phyloP scores from a whole-genome alignment of 495 filamentous ascomycete species.

The Aspergillus mulundensis region DNA sequence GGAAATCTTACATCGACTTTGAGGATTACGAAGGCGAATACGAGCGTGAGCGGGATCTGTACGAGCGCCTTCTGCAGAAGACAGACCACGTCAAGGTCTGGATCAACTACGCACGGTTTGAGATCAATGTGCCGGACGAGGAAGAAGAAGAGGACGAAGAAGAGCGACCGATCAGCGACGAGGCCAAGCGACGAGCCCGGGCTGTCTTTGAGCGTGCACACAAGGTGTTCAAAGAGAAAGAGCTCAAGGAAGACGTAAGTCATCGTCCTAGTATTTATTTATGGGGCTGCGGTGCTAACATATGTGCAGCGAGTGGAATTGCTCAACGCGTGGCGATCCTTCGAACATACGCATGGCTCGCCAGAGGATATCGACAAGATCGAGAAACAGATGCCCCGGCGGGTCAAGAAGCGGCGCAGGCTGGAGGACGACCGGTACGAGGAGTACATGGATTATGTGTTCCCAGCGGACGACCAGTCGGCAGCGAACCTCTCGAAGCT shows the following conservation, averaged over 20 bases:
- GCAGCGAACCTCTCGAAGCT: constrained; percentile 79
- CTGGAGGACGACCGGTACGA: constrained; percentile 93
- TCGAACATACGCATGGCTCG: constrained; percentile 80
- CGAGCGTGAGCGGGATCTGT: constrained; percentile 73
- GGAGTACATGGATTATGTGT: constrained; percentile 96
- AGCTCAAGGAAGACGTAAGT: constrained; percentile 82
- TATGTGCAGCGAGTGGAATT: constrained; percentile 65
- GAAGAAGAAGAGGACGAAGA: constrained; percentile 61
- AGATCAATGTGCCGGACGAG: constrained; percentile 77
- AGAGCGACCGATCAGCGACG: constrained; percentile 71
- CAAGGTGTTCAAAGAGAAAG: constrained; percentile 85
- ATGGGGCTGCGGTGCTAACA: constrained; percentile 24
- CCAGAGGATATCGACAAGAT: constrained; percentile 77
- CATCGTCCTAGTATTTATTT: not conserved
- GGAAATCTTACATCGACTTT: constrained; percentile 98
- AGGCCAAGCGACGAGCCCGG: constrained; percentile 76
- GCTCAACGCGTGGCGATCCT: constrained; percentile 85
- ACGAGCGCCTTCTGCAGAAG: constrained; percentile 87
- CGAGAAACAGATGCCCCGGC: constrained; percentile 87
- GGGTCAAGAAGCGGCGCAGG: constrained; percentile 90
- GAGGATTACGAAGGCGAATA: constrained; percentile 92
- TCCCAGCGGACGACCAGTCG: constrained; percentile 92
- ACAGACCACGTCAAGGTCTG: constrained; percentile 98
- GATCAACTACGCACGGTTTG: constrained; percentile 95
- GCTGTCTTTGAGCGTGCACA: constrained; percentile 82